Base-by-base conservation (phyloP, 2,329 filamentous ascomycete genomes). In the Exophiala bonariae region DNA sequence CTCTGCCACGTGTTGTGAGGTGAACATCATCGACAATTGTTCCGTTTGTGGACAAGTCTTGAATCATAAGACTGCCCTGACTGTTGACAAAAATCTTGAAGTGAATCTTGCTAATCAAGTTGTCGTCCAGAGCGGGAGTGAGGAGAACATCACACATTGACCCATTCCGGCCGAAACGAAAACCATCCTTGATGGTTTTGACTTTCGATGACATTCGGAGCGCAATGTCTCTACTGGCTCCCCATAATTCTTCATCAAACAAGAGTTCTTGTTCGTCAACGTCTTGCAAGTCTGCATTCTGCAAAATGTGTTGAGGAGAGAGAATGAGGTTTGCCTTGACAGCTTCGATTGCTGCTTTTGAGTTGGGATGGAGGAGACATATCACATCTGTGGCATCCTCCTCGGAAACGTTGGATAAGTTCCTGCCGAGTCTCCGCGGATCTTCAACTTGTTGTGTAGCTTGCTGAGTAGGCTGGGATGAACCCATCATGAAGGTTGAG, bases 41-140 rank as follows among this genome's bases (percentile, higher is more conserved):
- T 20, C 93, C 93, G 61, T 97, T 99, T n/a, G 90, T 96, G 0
- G 93, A 97, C 63, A 84, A 80, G 63, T 99, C 93, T 66, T 96
- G 85, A 10, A 97, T 74, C 89, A 99, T 96, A 55, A 96, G 78
- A 47, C 87, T 84, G 20, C 87, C 89, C 54, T 88, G 82, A n/a
- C 83, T 75, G 60, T 95, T 99, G 59, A 96, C 77, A 63, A 86
- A 96, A 52, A 99, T 95, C 43, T 89, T 85, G 65, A 97, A 99
- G 65, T 99, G 93, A n/a, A 87, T 78, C 63, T 97, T 96, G 73
- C 92, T 97, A 50, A 99, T 79, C 34, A 87, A 80, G 64, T 81
- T 86, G 42, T 80, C 73, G 1, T 80, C 79, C 56, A 92, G 86
- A 54, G 83, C 76, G 38, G 89, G 81, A 59, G 79, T 79, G 37